A percentile compares a stretch with the other conserved stretches of the same genome.
Conservation (phyloP, 225 moss, liverwort and hornwort species). For the Pseudisothecium myosuroides region DNA sequence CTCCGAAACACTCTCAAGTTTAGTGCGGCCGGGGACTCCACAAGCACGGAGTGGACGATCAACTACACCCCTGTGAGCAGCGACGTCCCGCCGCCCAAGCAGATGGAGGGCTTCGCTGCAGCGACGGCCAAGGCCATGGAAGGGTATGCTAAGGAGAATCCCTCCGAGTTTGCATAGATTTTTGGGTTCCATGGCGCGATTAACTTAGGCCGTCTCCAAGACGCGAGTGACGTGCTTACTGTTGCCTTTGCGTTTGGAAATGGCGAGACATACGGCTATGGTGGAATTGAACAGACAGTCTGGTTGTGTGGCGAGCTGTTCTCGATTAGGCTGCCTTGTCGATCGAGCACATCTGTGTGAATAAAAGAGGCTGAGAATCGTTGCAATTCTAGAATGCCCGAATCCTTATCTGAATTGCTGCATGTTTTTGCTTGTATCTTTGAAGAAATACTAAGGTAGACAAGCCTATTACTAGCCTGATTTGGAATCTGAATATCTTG, state of each 20-base stretch:
- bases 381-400: neutral
- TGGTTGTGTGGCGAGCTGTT: neutral
- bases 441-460: neutral
- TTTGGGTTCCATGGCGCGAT: neutral
- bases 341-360: neutral
- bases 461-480: too few relatives aligned
- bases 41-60: neutral
- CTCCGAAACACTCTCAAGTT: neutral
- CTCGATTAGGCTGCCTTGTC: neutral
- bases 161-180: neutral
- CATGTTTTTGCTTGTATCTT: neutral
- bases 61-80: conserved; percentile 14
- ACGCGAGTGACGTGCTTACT: neutral
- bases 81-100: conserved; percentile 1
- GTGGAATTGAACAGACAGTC: neutral
- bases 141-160: neutral
- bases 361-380: neutral
- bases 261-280: neutral
- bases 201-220: neutral
- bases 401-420: neutral
- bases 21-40: neutral
- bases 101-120: neutral
- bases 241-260: neutral
- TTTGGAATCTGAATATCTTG: too few relatives aligned
- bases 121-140: neutral